Conservation (phyloP, 2,329 filamentous ascomycete species). For the Pseudofabraea citricarpa region DNA sequence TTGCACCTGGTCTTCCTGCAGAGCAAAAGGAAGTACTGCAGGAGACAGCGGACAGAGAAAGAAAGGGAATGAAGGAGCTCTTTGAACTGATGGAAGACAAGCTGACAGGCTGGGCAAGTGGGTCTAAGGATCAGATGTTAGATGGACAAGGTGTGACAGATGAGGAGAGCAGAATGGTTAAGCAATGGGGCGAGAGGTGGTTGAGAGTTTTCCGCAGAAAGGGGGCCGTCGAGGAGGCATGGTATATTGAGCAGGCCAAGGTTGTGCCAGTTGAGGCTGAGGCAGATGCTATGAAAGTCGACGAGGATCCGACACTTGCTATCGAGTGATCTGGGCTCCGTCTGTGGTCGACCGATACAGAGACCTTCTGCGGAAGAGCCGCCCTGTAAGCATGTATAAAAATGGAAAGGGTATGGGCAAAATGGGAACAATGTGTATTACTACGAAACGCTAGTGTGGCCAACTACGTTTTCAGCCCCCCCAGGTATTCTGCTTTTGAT, state of each 20-base stretch:
- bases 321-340: too few relatives aligned
- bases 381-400: too few relatives aligned
- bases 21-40: constrained; percentile 46
- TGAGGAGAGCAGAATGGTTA: constrained; percentile 60
- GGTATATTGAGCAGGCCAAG: constrained; percentile 37
- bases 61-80: constrained; percentile 69
- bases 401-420: too few relatives aligned
- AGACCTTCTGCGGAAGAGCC: too few relatives aligned
- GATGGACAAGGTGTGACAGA: constrained; percentile 58
- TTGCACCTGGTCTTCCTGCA: constrained; percentile 48
- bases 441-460: too few relatives aligned
- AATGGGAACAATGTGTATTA: too few relatives aligned
- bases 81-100: constrained; percentile 79
- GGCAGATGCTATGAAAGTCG: constrained; percentile 3
- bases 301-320: too few relatives aligned
- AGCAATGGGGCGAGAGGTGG: constrained; percentile 83
- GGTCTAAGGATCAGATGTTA: constrained; percentile 70
- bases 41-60: constrained; percentile 64
- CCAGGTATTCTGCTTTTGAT: too few relatives aligned
- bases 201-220: constrained; percentile 77
- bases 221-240: constrained; percentile 79
- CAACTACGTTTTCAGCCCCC: too few relatives aligned
- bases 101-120: constrained; percentile 65
- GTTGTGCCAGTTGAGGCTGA: constrained; percentile 1
- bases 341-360: too few relatives aligned